Evolutionary conservation across 257 asterid species (phyloP), one percentile per base, ranked within the genome.

Genomic region (Plantago major): DNA sequence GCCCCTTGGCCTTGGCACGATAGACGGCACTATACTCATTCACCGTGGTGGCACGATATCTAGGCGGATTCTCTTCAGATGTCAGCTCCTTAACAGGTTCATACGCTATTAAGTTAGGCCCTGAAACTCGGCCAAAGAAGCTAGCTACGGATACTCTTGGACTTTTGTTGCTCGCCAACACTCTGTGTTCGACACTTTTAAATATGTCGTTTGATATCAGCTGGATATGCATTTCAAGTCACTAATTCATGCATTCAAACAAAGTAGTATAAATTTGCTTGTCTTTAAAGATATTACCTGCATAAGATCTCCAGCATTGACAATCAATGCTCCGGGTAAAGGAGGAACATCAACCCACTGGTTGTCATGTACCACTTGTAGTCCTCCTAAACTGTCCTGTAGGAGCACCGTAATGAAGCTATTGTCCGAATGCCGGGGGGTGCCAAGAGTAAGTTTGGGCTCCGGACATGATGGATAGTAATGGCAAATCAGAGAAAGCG

Each of bases 391-490:
- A n/a, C 64, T 64, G 63, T 67, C 66, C 44, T 77, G 82, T 1
- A 70, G 74, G 38, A 77, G 79, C 58, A 77, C 48, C 7, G 79
- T 70, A 26, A 77, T 74, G 40, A 77, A 77, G 33, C 71, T 78
- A 5, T 78, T 60, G 58, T 77, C 82, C 1, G 82, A 63, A 60
- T 77, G 82, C 52, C 61, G 67, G 14, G 16, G 28, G 0, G 59
- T 64, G 4, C 82, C 82, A 45, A 77, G 55, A 13, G 77, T 65
- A 11, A 77, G 74, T 17, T 73, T 61, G 0, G 82, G 79, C 51
- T 73, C 67, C 9, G 82, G 82, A 50, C 82, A 77, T 0, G 74
- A 62, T 0, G 82, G 79, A 33, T 77, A 77, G 53, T 77, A 77
- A 67, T 77, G 79, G 42, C 79, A 14, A 40, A 55, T 56, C 46